Base-by-base conservation (phyloP, 1,139 yeast genomes). In the Candida tropicalis region DNA sequence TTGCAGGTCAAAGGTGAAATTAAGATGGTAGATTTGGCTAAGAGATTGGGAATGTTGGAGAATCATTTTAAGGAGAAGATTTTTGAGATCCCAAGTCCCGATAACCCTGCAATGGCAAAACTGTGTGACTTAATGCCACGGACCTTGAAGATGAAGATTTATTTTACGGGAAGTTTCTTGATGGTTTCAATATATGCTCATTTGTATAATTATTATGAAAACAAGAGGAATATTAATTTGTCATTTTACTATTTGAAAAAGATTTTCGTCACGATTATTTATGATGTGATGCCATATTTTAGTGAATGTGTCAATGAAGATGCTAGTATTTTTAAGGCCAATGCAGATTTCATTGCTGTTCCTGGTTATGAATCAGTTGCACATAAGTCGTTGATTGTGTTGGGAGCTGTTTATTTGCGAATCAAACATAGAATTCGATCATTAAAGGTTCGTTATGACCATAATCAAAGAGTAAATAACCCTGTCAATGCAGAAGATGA, bases 141-240 rank as follows among this genome's bases (percentile, higher is more conserved):
- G 40, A 58, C 59, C 10, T 45, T 55, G 40, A 57, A 49, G 25
- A 44, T 59, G 33, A 67, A 59, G 47, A 49, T 59, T 23, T 58
- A 55, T 40, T 48, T 70, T 34, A 52, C 59, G 6, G 46, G 61
- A 9, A 55, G 55, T 35, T 50, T 60, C 11, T 52, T 50, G 25
- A 37, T 55, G 36, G 52, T 53, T 54, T 69, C 53, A 39, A 48
- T 70, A 4, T 57, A 61, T 44, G 64, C 67, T 41, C 70, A 68
- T 51, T 49, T 73, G n/a, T 60, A 65, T 48, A 59, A 69, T 38
- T 63, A 68, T 50, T 70, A 66, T 47, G 78, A 73, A 45, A 51
- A 49, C 34, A 55, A 56, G 39, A 49, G 49, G 18, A 60, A 63
- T 43, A 41, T 43, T 29, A 54, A 55, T 3, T 49, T 59, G 12